phyloP scores from a whole-genome alignment of 1,284 basidiomycete genomes.

The Leccinum brunneo-olivaceum region DNA sequence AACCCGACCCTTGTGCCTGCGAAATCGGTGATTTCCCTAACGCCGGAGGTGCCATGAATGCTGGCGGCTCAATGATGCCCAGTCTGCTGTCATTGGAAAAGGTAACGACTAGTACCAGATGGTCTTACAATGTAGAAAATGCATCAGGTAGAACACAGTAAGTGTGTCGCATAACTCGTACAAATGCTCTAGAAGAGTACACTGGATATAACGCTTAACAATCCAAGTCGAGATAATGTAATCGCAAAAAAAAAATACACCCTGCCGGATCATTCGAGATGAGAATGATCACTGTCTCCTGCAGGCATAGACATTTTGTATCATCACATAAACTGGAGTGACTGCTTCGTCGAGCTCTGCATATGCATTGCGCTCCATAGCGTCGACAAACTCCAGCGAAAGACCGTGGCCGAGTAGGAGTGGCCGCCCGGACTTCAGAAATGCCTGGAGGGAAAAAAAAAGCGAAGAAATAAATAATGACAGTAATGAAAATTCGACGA shows the following conservation, averaged over 20 bases:
- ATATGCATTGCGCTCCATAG: conserved; percentile 44
- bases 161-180: conserved; percentile 16
- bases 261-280: conserved; percentile 2
- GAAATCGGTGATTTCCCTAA: neutral
- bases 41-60: too few relatives aligned
- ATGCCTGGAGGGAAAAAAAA: conserved; percentile 39
- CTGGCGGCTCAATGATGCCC: too few relatives aligned
- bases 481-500: too few relatives aligned
- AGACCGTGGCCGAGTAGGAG: conserved; percentile 59
- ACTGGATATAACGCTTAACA: conserved; percentile 15
- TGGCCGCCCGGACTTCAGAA: conserved; percentile 58
- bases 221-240: conserved; percentile 6
- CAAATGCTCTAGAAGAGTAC: conserved; percentile 17
- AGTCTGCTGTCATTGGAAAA: too few relatives aligned
- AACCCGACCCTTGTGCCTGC: neutral
- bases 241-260: neutral
- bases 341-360: conserved; percentile 46
- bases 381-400: conserved; percentile 43
- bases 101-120: too few relatives aligned
- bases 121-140: too few relatives aligned
- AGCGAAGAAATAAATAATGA: neutral
- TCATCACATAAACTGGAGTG: conserved; percentile 43
- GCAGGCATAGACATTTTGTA: conserved; percentile 56
- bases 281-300: conserved; percentile 32
- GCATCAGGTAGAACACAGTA: neutral